These are phyloP conservation scores for Ogataea trehalophila DNA, from an alignment of 805 yeast species.

Conservation along the genomic window DNA sequence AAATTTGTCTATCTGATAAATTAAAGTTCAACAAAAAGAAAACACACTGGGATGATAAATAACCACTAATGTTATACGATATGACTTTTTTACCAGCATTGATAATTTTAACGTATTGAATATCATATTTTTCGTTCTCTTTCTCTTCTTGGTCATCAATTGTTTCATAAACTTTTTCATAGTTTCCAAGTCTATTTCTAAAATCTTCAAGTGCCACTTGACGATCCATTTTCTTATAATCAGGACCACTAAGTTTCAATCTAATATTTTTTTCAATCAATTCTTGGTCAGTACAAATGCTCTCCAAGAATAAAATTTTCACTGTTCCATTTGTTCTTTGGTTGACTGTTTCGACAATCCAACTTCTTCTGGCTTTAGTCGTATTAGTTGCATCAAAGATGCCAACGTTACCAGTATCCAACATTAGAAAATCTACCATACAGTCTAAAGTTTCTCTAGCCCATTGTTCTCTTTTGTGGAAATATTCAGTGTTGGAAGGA, in stretches of 20 bases:
- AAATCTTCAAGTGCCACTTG: constrained; percentile 76
- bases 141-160: constrained; percentile 56
- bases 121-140: constrained; percentile 42
- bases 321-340: constrained; percentile 28
- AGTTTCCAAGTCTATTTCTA: constrained; percentile 71
- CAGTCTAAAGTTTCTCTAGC: constrained; percentile 48
- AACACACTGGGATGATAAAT: constrained; percentile 52
- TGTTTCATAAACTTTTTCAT: constrained; percentile 86
- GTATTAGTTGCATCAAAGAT: constrained; percentile 62
- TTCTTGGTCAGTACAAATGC: constrained; percentile 75
- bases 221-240: constrained; percentile 81
- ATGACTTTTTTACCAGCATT: constrained; percentile 57
- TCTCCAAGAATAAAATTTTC: constrained; percentile 52
- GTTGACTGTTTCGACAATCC: constrained; percentile 36
- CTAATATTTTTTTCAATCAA: constrained; percentile 81
- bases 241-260: constrained; percentile 88
- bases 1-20: constrained; percentile 32
- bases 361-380: constrained; percentile 38
- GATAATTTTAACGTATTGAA: constrained; percentile 58
- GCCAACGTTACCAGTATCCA: constrained; percentile 44
- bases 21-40: constrained; percentile 45
- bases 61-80: constrained; percentile 53
- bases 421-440: constrained; percentile 37
- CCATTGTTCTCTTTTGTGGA: constrained; percentile 43
- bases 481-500: constrained; percentile 37